Conservation (phyloP, 176 grass and related monocot genomes). For the Oryza coarctata region DNA sequence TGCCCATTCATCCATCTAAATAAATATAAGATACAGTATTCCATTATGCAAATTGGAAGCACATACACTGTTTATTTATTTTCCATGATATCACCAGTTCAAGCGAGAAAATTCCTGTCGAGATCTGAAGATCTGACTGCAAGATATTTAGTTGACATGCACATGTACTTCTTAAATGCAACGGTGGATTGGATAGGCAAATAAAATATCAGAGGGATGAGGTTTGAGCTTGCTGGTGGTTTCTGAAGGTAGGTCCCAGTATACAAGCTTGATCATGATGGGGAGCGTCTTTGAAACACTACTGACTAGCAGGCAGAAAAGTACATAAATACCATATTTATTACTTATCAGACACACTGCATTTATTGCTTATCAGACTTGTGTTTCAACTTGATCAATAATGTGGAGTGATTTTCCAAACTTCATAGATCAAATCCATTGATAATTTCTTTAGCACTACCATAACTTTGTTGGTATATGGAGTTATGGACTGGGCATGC, state of each 20-base stretch:
- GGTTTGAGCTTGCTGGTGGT: neutral
- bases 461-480: neutral
- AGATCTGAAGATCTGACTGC: neutral
- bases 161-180: neutral
- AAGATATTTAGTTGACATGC: neutral
- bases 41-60: slow-evolving; percentile 4
- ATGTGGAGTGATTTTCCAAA: neutral
- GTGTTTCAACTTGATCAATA: neutral
- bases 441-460: neutral
- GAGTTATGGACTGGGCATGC: neutral
- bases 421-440: neutral
- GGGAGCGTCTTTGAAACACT: neutral
- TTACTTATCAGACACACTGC: neutral
- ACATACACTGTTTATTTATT: neutral
- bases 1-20: slow-evolving; percentile 96
- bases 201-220: neutral
- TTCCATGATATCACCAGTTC: slow-evolving; percentile 3
- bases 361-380: neutral
- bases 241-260: neutral
- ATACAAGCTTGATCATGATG: slow-evolving; percentile 2
- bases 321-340: neutral
- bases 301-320: neutral
- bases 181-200: neutral
- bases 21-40: slow-evolving; percentile 23
- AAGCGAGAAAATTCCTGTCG: neutral